These are phyloP conservation scores for Pleomassaria siparia DNA, from an alignment of 2,329 filamentous ascomycete genomes.

Conservation along the genomic window DNA sequence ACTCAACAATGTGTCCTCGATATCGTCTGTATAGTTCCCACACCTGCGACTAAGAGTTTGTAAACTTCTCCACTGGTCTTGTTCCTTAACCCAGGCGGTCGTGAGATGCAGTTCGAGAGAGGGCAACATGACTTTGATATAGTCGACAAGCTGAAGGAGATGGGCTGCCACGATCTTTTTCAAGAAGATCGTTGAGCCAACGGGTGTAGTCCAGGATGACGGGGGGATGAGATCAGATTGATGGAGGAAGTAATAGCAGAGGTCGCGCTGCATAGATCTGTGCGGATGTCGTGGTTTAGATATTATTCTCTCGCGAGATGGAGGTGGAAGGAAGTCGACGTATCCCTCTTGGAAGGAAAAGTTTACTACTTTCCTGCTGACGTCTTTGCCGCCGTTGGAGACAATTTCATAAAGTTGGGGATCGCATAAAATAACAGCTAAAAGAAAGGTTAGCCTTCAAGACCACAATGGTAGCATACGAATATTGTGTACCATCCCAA, in stretches of 20 bases:
- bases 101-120: constrained; percentile 35
- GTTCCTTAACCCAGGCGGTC: constrained; percentile 36
- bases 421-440: constrained; percentile 38
- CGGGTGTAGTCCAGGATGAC: constrained; percentile 24
- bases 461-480: background rate
- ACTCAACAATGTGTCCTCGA: constrained; percentile 35
- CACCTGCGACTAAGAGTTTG: constrained; percentile 38
- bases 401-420: constrained; percentile 25
- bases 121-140: constrained; percentile 39
- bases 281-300: constrained; percentile 23
- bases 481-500: constrained; percentile 36
- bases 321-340: constrained; percentile 28
- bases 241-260: constrained; percentile 30
- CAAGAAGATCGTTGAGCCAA: constrained; percentile 27
- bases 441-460: background rate
- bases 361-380: constrained; percentile 17
- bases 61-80: constrained; percentile 37
- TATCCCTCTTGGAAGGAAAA: constrained; percentile 35
- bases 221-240: constrained; percentile 19
- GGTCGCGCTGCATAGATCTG: constrained; percentile 29
- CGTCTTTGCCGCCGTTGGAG: constrained; percentile 2
- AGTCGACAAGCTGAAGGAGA: constrained; percentile 36
- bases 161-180: constrained; percentile 40
- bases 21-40: constrained; percentile 39
- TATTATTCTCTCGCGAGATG: background rate